These are phyloP conservation scores for Zymoseptoria tritici DNA, from an alignment of 2,329 filamentous ascomycete genomes.

Conservation along the genomic window DNA sequence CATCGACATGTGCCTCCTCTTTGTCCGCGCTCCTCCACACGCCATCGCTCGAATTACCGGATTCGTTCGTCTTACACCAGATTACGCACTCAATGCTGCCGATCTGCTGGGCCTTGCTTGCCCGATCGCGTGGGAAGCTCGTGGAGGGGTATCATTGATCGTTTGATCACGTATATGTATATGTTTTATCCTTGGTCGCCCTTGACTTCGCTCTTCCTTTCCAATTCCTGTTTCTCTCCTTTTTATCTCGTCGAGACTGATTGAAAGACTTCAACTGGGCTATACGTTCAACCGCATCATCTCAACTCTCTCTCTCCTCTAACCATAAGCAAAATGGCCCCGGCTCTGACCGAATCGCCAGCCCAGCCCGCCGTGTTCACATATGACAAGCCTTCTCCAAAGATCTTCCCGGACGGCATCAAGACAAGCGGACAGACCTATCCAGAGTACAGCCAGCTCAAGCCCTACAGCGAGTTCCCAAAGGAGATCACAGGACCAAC, in stretches of 20 bases:
- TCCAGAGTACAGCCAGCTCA: constrained; percentile 57
- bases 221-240: not conserved
- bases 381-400: constrained; percentile 32
- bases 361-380: constrained; percentile 8
- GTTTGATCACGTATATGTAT: not conserved
- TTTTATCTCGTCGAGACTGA: not conserved
- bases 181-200: not conserved
- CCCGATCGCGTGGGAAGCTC: not conserved
- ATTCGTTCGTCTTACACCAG: not conserved
- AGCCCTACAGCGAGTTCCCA: constrained; percentile 63
- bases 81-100: not conserved
- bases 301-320: not conserved
- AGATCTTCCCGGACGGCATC: constrained; percentile 57
- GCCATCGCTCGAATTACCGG: not conserved
- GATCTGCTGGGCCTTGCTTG: not conserved
- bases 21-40: not conserved
- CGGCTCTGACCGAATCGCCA: constrained; percentile 10
- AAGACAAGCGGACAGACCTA: constrained; percentile 66
- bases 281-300: not conserved
- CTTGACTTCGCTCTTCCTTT: not conserved
- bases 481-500: constrained; percentile 63
- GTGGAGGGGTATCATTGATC: not conserved
- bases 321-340: constrained; percentile 9
- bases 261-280: not conserved
- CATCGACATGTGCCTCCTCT: not conserved